Percentiles rank a stretch among this genome's conserved stretches.
Conservation (phyloP, 1,284 basidiomycete species). For the Moesziomyces sp. region DNA sequence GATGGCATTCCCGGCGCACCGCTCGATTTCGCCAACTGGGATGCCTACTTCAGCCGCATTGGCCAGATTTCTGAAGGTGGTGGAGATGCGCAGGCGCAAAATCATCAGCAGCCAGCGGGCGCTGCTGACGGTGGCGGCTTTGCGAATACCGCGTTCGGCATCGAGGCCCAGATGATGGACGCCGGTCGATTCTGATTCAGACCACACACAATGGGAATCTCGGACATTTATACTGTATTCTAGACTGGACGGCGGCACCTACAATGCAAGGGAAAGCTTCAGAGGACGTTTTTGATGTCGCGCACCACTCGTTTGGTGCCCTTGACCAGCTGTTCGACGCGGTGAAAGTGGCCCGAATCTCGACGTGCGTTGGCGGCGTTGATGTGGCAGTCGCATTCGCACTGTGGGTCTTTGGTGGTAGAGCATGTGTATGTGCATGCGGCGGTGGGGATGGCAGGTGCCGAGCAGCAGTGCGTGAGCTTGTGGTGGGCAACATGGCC, state of each 20-base stretch:
- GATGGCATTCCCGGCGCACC: slow-evolving; percentile 50
- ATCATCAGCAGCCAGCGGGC: neutral
- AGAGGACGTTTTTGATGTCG: slow-evolving; percentile 45
- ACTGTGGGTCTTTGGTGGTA: neutral
- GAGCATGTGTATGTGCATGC: slow-evolving; percentile 15
- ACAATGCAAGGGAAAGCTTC: neutral
- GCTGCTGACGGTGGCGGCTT: slow-evolving; percentile 18
- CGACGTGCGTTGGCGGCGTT: slow-evolving; percentile 1
- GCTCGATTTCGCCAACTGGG: slow-evolving; percentile 55
- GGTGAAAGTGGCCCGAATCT: slow-evolving; percentile 38
- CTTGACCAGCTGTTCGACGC: slow-evolving; percentile 42
- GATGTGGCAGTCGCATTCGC: slow-evolving; percentile 16
- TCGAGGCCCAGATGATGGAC: slow-evolving; percentile 51
- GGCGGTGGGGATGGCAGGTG: slow-evolving; percentile 9
- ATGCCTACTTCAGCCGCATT: slow-evolving; percentile 38
- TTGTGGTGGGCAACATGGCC: slow-evolving; percentile 1
- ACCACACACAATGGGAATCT: neutral
- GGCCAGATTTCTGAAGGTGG: slow-evolving; percentile 4
- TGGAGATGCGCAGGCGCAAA: neutral
- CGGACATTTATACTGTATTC: neutral
- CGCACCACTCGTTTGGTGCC: slow-evolving; percentile 36
- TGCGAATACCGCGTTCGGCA: slow-evolving; percentile 29
- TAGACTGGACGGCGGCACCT: neutral
- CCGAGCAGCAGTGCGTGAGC: slow-evolving; percentile 24
- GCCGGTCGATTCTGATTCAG: slow-evolving; percentile 30